Evolutionary conservation across 2,329 filamentous ascomycete species (phyloP).

Genomic region (Venturia asperata): DNA sequence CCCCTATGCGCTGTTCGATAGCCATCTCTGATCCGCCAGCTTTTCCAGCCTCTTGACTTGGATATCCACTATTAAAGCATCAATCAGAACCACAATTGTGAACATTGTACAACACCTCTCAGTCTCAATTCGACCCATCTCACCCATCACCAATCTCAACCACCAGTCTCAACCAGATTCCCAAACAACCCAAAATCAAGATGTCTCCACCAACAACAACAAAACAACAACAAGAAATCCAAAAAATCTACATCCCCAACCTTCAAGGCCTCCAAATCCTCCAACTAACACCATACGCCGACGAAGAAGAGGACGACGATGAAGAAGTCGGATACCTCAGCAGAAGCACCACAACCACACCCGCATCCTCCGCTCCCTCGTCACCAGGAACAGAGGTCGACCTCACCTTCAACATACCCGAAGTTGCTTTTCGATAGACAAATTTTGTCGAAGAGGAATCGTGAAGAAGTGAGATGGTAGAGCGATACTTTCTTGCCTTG

Average conservation of each 20-base stretch:
- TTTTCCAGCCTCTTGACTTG: neutral
- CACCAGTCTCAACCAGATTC: neutral
- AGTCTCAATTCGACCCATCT: neutral
- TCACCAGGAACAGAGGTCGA: neutral
- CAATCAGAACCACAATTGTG: neutral
- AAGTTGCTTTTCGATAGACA: neutral
- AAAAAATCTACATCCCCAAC: neutral
- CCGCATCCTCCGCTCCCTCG: neutral
- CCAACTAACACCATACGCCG: neutral
- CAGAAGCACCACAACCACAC: neutral
- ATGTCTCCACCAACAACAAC: neutral
- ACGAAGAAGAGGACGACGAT: neutral
- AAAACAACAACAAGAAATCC: neutral
- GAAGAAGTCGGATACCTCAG: neutral
- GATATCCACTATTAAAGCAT: neutral
- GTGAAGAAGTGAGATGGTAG: no score
- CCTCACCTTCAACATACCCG: neutral
- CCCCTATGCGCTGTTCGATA: neutral
- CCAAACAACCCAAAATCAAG: neutral
- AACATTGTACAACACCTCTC: neutral
- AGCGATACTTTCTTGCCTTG: no score
- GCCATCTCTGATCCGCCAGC: neutral
- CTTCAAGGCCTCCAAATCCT: slow-evolving; percentile 6
- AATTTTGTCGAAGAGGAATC: no score
- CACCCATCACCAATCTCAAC: neutral